Base-by-base conservation (phyloP, 2,329 filamentous ascomycete species). In the Nemania bipapillata region DNA sequence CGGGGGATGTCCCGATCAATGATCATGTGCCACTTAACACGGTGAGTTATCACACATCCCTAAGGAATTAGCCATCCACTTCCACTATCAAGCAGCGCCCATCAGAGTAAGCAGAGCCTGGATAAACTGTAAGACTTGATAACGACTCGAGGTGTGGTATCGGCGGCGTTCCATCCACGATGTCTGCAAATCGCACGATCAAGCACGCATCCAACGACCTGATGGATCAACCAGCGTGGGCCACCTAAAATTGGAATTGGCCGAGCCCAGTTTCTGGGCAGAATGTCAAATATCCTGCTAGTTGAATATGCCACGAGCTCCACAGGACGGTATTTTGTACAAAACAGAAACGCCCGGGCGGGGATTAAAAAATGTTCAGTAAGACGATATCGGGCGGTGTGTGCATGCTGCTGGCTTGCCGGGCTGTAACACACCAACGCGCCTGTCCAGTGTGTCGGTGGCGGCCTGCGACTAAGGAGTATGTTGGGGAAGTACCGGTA, bases 401-500 rank as follows among this genome's bases (percentile, higher is more conserved):
- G 52, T 52, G 42, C 30, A 28, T 50, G 50, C n/a, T n/a, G 54
- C 28, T 57, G 56, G 53, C 28, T 22, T 37, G 53, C 57, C 32
- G 55, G 54, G 54, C 53, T 45, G 62, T 55, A 37, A 57, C 26
- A 30, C 60, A 12, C 59, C 63, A 66, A 45, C 45, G 53, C 15
- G 53, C 35, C 42, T 28, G 56, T 37, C 60, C 68, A 66, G 60
- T 57, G 61, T 68, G 55, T 68, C 62, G 65, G 71, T 72, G 76
- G 75, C 65, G 35, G 57, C 15, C 54, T 11, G 28, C 65, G 15
- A 26, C 61, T 28, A 9, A 47, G 57, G 45, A 55, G 52, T n/a
- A 66, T 74, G 77, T 78, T 78, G 77, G 75, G 77, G 65, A 65
- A 65, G 77, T 78, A 78, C 72, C 72, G 68, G 74, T 77, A 78